Conservation (phyloP, 352 stramenopile genomes). For the Globisporangium heterothallicum region DNA sequence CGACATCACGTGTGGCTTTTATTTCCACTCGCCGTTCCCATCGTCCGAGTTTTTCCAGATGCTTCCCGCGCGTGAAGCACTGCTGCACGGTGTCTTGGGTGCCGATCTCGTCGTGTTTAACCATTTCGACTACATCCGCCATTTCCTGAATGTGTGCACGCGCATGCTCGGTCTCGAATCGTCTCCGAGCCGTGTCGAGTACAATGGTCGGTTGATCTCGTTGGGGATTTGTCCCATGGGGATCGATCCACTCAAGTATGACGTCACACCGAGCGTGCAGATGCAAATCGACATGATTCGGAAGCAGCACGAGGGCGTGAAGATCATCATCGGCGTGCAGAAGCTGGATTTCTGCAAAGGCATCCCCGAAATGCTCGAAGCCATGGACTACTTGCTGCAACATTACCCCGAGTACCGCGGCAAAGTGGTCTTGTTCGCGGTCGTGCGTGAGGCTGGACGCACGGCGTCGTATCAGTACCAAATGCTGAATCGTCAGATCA, state of each 20-base stretch:
- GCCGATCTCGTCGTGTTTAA: constrained; percentile 88
- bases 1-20: constrained; percentile 80
- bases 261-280: constrained; percentile 50
- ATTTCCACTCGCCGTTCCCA: constrained; percentile 88
- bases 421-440: constrained; percentile 91
- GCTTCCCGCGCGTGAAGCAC: constrained; percentile 65
- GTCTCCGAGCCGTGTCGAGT: constrained; percentile 80
- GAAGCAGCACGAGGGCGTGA: constrained; percentile 60
- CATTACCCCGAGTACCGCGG: constrained; percentile 90
- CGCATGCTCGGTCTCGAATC: constrained; percentile 85
- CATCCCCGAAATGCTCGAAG: constrained; percentile 87
- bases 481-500: constrained; percentile 85
- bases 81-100: constrained; percentile 78
- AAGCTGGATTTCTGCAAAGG: constrained; percentile 84
- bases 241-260: constrained; percentile 84
- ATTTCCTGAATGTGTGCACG: constrained; percentile 83
- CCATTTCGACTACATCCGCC: constrained; percentile 87
- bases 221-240: constrained; percentile 87
- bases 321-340: constrained; percentile 72
- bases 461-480: constrained; percentile 66
- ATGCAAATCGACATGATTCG: constrained; percentile 42
- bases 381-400: constrained; percentile 85
- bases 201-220: constrained; percentile 83
- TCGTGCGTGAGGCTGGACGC: constrained; percentile 78
- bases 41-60: constrained; percentile 91